Percentiles rank a stretch among this genome's conserved stretches.
Evolutionary conservation across 2,329 filamentous ascomycete species (phyloP).

Genomic region (Pyrenophora graminea): DNA sequence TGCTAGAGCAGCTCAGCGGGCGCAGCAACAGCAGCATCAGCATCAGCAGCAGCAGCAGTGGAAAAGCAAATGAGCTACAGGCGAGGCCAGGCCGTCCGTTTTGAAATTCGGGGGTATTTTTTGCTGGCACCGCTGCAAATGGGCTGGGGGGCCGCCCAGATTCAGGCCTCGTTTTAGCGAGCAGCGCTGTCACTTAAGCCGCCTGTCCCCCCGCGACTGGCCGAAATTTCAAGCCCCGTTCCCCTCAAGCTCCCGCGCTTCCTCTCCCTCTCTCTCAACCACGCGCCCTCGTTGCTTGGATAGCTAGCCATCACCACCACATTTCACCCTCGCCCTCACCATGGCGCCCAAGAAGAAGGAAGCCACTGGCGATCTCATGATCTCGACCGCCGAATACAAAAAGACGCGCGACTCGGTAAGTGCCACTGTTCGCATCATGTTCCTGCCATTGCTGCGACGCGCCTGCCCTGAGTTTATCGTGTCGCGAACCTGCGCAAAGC

Average conservation of each 20-base stretch:
- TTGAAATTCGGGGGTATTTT: neutral
- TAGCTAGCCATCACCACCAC: slow-evolving; percentile 4
- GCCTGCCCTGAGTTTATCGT: slow-evolving; percentile 17
- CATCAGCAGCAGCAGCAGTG: neutral
- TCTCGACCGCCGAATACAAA: slow-evolving; percentile 76
- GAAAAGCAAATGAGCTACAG: neutral
- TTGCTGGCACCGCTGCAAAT: slow-evolving; percentile 1
- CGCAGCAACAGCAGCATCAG: too few species aligned
- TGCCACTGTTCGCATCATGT: slow-evolving; percentile 22
- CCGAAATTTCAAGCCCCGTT: slow-evolving; percentile 2
- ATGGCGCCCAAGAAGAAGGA: slow-evolving; percentile 41
- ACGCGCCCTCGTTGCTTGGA: slow-evolving; percentile 7
- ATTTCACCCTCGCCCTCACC: slow-evolving; percentile 14
- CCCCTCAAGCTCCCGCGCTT: slow-evolving; percentile 2
- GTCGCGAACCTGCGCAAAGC: slow-evolving; percentile 8
- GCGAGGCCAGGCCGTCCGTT: neutral
- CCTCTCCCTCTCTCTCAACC: neutral
- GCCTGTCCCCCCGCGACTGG: slow-evolving; percentile 2
- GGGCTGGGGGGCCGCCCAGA: slow-evolving; percentile 5
- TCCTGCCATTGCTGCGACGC: slow-evolving; percentile 19
- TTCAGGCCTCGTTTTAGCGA: slow-evolving; percentile 6
- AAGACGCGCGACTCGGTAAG: slow-evolving; percentile 82
- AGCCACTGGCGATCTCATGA: slow-evolving; percentile 42
- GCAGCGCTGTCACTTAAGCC: slow-evolving; percentile 16
- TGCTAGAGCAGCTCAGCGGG: too few species aligned